Evolutionary conservation across 2,329 filamentous ascomycete genomes (phyloP), one percentile per base, ranked within the genome.

Genomic region (Coniochaeta sp.): DNA sequence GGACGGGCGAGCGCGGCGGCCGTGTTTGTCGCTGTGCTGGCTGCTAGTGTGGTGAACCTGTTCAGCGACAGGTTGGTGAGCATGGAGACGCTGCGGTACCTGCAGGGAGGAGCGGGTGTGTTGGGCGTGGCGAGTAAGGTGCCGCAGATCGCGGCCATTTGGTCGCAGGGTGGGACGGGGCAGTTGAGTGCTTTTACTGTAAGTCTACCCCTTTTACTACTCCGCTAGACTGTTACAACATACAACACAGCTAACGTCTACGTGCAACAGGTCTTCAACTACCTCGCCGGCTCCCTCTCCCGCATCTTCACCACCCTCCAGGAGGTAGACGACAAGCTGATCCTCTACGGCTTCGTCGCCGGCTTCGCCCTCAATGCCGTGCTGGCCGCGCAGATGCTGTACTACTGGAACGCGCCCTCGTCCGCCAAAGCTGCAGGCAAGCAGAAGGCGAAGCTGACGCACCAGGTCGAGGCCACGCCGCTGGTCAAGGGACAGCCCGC

Each of bases 251-350:
- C n/a, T n/a, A n/a, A n/a, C n/a, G n/a, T n/a, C n/a, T n/a, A 58
- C 47, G 13, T 16, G 10, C n/a, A 31, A 45, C 62, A 96, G 91
- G 91, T 99, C 60, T 96, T 99, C 81, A 97, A 96, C 77, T 99
- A 96, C 72, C 89, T 99, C 63, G 78, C 85, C 61, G 94, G 95
- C 33, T 96, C 91, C 40, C 82, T 97, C 53, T 89, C 90, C 24
- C 88, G 94, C 66, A 95, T 99, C 73, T 99, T 96, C 71, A 99
- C 94, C 28, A 99, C 95, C 8, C 76, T 99, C 53, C 91, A 97
- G 65, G 94, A 99, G 75, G 94, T 99, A 54, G 88, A 95, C 67
- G 94, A 99, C 71, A 91, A 91, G 71, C 78, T 97, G 53, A 97
- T 99, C 62, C 80, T 99, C 24, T 97, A 95, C 72, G 88, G 91